Evolutionary conservation across 208 protist species (phyloP).

Genomic region (Acanthamoeba castellanii): DNA sequence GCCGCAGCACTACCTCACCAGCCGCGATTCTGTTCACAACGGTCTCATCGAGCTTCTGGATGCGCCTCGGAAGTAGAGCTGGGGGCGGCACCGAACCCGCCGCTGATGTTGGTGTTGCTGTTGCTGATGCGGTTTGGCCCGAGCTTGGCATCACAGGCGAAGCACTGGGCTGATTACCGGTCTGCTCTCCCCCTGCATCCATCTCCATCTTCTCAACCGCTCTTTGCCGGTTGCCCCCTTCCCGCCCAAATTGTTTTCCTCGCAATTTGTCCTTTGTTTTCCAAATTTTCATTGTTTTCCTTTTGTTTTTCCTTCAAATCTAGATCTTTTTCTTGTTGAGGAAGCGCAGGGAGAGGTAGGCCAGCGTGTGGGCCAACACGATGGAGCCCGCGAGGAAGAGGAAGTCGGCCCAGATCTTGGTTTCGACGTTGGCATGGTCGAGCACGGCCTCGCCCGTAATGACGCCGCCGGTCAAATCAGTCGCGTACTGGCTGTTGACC

Average conservation of each 20-base stretch:
- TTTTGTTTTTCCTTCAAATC: too few species aligned
- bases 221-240: too few species aligned
- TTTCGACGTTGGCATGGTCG: neutral
- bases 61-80: slow-evolving; percentile 79
- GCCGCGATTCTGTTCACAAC: slow-evolving; percentile 98
- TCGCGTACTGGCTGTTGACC: neutral
- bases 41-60: slow-evolving; percentile 93
- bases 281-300: too few species aligned
- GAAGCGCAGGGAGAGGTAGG: slow-evolving; percentile 53
- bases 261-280: too few species aligned
- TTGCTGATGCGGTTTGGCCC: too few species aligned
- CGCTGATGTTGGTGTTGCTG: too few species aligned
- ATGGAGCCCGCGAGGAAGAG: slow-evolving; percentile 63
- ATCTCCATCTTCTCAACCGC: too few species aligned
- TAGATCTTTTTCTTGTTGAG: slow-evolving; percentile 26
- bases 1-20: slow-evolving; percentile 98
- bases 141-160: too few species aligned
- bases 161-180: too few species aligned
- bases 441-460: slow-evolving; percentile 53
- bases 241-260: too few species aligned
- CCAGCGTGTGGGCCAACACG: neutral
- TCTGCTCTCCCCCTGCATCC: too few species aligned
- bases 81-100: too few species aligned
- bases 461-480: neutral
- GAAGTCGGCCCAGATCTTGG: slow-evolving; percentile 43